Evolutionary conservation across 208 protist genomes (phyloP), one percentile per base, ranked within the genome.

Genomic region (Trichomonas gallinae): DNA sequence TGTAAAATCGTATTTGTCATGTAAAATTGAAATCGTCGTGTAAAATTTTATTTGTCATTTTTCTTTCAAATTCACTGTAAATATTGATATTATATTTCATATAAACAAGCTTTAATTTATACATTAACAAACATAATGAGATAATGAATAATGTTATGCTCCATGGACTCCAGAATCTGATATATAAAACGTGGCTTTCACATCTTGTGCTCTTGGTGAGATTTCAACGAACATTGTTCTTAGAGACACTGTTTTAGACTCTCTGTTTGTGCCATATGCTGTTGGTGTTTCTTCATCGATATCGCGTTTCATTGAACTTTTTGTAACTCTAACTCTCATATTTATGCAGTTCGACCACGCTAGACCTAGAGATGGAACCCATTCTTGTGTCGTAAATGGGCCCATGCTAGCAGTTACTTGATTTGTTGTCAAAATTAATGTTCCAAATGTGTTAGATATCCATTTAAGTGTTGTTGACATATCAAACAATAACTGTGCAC

Each of bases 291-390:
- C 40, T 89, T 34, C 34, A 31, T 26, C 13, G 9, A n/a, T 45
- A 46, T 93, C n/a, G 6, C 45, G 40, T 15, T 51, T 48, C 87
- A 93, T 51, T 3, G 11, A 38, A 9, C 40, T 93, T 17, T 93
- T 93, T 0, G 40, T 93, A 34, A 93, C 44, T 58, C 44, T 48
- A 8, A 93, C 10, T 3, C 87, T 4, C 21, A 93, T 51, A 36
- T 93, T 93, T 34, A 93, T 58, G 31, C 87, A 93, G 34, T 93
- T 93, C 8, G 87, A 93, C 87, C 87, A 93, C 38, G 87, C 42
- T 4, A 51, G 44, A 17, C 87, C 87, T 13, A 93, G 44, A 31
- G 87, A 48, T 38, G 87, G 87, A 51, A 93, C 17, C 87, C 87
- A 93, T 48, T 93, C 44, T 34, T 93, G 42, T 0, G 87, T 51